Percentiles rank a stretch among this genome's conserved stretches.
Conservation (phyloP, 495 filamentous ascomycete species). For the Hypomontagnella submonticulosa region DNA sequence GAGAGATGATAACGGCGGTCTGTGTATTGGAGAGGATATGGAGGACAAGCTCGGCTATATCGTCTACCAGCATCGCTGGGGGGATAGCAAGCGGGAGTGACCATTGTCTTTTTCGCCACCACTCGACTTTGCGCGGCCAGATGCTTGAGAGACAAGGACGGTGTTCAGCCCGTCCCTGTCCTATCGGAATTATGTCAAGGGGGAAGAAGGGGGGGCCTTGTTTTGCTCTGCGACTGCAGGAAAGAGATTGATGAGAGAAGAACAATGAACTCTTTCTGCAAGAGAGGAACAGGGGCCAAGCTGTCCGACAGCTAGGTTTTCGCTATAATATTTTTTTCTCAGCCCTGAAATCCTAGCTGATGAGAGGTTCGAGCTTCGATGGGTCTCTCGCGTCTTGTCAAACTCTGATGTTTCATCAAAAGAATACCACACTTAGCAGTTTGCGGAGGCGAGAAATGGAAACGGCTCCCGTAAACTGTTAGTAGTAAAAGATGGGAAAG, state of each 20-base stretch:
- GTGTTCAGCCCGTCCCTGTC: constrained; percentile 42
- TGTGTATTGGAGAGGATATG: constrained; percentile 48
- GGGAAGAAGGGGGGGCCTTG: constrained; percentile 34
- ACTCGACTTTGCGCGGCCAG: constrained; percentile 37
- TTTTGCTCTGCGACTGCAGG: constrained; percentile 43
- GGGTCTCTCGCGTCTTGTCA: constrained; percentile 45
- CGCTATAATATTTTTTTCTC: constrained; percentile 18
- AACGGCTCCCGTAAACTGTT: constrained; percentile 24
- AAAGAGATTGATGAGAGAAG: constrained; percentile 30
- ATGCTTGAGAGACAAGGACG: constrained; percentile 43
- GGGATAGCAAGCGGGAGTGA: constrained; percentile 54
- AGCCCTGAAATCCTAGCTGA: constrained; percentile 35
- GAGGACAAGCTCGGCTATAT: constrained; percentile 56
- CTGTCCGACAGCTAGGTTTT: constrained; percentile 33
- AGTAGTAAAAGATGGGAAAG: constrained; percentile 24
- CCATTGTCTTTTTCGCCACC: constrained; percentile 53
- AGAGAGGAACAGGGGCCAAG: constrained; percentile 38
- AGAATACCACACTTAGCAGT: constrained; percentile 42
- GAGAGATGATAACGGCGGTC: constrained; percentile 52
- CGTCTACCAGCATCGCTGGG: constrained; percentile 50
- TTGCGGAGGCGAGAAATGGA: constrained; percentile 28
- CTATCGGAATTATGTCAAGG: constrained; percentile 44
- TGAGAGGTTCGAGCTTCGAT: constrained; percentile 41
- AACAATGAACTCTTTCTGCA: constrained; percentile 34
- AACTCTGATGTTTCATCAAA: constrained; percentile 50